Conservation (phyloP, 1,284 basidiomycete genomes). For the Tilletiaria anomala region DNA sequence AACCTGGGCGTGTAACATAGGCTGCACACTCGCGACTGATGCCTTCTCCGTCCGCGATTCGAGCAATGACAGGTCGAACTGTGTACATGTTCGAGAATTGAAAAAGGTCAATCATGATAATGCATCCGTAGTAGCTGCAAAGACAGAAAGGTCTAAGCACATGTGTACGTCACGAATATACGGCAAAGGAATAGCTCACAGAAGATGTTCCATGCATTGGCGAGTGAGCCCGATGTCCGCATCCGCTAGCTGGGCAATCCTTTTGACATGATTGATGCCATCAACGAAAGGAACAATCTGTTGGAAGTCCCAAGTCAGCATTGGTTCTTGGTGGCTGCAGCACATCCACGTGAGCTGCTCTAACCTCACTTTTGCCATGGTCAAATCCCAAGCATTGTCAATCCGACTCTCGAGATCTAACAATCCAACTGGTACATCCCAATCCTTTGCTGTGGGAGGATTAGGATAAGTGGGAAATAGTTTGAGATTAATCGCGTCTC, state of each 20-base stretch:
- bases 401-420: conserved; percentile 66
- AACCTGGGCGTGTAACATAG: conserved; percentile 67
- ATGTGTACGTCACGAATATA: neutral
- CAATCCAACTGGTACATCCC: conserved; percentile 73
- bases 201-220: conserved; percentile 75
- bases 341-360: too few species aligned
- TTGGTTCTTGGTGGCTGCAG: too few species aligned
- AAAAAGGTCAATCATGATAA: conserved; percentile 91
- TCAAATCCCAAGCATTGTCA: conserved; percentile 90
- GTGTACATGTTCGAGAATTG: conserved; percentile 86
- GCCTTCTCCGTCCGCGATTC: conserved; percentile 64
- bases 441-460: conserved; percentile 71
- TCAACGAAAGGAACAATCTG: conserved; percentile 53
- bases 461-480: conserved; percentile 94
- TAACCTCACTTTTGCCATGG: conserved; percentile 59
- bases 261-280: conserved; percentile 75
- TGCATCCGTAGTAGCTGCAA: conserved; percentile 82
- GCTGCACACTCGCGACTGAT: conserved; percentile 74
- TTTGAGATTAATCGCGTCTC: conserved; percentile 49
- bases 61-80: conserved; percentile 65
- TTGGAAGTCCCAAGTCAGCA: neutral
- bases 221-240: conserved; percentile 71
- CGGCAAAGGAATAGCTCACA: conserved; percentile 48
- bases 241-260: conserved; percentile 80
- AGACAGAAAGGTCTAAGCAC: neutral